These are phyloP conservation scores for Globisporangium megalacanthum DNA, from an alignment of 352 stramenopile species.

Conservation along the genomic window DNA sequence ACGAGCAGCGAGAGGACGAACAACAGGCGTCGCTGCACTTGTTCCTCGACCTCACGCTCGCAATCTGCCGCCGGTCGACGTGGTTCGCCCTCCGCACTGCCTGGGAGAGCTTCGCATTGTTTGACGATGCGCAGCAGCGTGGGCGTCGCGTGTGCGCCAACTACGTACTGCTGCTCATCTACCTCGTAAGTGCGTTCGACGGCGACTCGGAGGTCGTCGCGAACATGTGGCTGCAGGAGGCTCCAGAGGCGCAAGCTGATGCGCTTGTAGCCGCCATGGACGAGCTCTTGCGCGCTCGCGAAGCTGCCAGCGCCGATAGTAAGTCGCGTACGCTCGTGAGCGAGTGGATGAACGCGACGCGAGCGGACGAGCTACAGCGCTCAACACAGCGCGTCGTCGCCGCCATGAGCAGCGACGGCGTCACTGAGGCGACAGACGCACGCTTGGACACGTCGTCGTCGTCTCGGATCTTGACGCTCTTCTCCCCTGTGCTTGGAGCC, in stretches of 20 bases:
- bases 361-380: conserved; percentile 4
- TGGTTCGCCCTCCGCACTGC: conserved; percentile 26
- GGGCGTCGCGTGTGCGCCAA: conserved; percentile 16
- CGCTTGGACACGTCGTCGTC: neutral
- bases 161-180: conserved; percentile 28
- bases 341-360: conserved; percentile 24
- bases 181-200: conserved; percentile 25
- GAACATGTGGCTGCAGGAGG: conserved; percentile 15
- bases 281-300: conserved; percentile 16
- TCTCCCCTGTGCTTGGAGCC: conserved; percentile 7
- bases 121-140: conserved; percentile 18
- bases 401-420: neutral
- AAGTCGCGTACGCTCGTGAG: conserved; percentile 15
- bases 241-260: conserved; percentile 15
- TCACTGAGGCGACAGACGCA: neutral
- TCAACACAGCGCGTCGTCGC: conserved; percentile 9
- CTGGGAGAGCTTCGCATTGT: conserved; percentile 30
- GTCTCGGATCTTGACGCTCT: conserved; percentile 7
- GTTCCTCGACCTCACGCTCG: conserved; percentile 25
- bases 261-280: conserved; percentile 19
- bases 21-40: conserved; percentile 24
- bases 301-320: conserved; percentile 7
- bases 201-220: conserved; percentile 22
- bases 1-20: conserved; percentile 3
- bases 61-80: conserved; percentile 25